Base-by-base conservation (phyloP, 169 alveolate species). In the Cardiosporidium cionae region DNA sequence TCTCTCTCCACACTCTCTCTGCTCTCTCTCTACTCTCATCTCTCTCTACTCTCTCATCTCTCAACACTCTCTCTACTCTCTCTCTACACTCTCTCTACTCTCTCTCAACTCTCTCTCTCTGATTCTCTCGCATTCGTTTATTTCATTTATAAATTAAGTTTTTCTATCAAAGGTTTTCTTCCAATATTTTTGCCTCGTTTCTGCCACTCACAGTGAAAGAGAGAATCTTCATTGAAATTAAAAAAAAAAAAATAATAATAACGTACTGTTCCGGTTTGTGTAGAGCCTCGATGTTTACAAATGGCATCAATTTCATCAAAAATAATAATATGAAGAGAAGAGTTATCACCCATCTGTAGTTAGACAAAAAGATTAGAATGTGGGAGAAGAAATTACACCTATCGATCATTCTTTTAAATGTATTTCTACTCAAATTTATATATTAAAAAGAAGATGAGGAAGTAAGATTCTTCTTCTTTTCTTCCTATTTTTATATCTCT, bases 291-390 rank as follows among this genome's bases (percentile, higher is more conserved):
- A 34, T 95, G 91, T 79, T 95, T 94, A 83, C 99, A 98, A 7
- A 98, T 93, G 36, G 99, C 98, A 91, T 98, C 99, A 35, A 98
- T 91, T 83, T 98, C 99, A 78, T 98, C 99, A 77, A 96, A 93
- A 33, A 96, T 96, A 77, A 98, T 96, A 52, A 98, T 94, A 82
- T 98, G 99, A 68, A 98, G 86, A 1, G 92, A 90, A 3, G 98
- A 92, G 33, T 94, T 91, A 73, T 95, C 99, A 1, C 99, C 99
- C 76, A 87, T 79, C 67, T 91, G 93, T 54, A 68, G 22, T 7
- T n/a, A 16, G 32, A 4, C 69, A 34, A 25, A 16, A 37, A n/a
- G n/a, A 1, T 25, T 25, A 3, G 28, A 4, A 29, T 4, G 28
- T 31, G 32, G 27, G 27, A 53, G 32, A 3, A 27, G 65, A 53